Evolutionary conservation across 2,329 filamentous ascomycete genomes (phyloP).

Genomic region (Trichophyton schoenleinii): DNA sequence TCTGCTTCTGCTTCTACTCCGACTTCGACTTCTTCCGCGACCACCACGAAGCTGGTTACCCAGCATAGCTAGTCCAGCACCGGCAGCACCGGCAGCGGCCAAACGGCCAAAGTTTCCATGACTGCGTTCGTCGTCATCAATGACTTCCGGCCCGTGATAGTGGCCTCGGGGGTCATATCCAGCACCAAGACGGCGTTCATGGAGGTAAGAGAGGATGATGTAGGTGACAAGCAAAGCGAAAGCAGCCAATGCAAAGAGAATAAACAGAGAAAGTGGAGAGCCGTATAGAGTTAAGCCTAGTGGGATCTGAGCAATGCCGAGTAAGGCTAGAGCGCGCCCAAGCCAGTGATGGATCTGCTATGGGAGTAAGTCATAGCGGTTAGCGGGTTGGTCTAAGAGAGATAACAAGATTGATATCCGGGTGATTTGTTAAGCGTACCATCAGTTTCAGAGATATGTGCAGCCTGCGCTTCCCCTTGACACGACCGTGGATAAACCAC

Average conservation of each 20-base stretch:
- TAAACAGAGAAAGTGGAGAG: constrained; percentile 71
- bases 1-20: constrained; percentile 2
- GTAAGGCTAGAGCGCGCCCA: constrained; percentile 61
- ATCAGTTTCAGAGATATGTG: constrained; percentile 48
- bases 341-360: constrained; percentile 74
- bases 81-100: constrained; percentile 44
- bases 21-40: constrained; percentile 32
- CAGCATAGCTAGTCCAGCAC: constrained; percentile 46
- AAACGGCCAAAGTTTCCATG: constrained; percentile 31
- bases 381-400: constrained; percentile 4
- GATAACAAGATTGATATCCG: background rate
- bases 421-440: constrained; percentile 26
- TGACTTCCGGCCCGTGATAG: constrained; percentile 37
- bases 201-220: constrained; percentile 67
- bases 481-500: constrained; percentile 42
- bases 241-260: constrained; percentile 72
- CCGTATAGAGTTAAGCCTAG: constrained; percentile 86
- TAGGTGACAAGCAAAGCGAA: constrained; percentile 59
- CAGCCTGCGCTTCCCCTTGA: constrained; percentile 41
- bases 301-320: constrained; percentile 78
- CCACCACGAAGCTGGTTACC: constrained; percentile 21
- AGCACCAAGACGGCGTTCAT: constrained; percentile 41
- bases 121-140: constrained; percentile 14
- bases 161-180: constrained; percentile 48
- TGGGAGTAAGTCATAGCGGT: background rate